Conservation (phyloP, 768 basidiomycete species). For the Baorangia bicolor region DNA sequence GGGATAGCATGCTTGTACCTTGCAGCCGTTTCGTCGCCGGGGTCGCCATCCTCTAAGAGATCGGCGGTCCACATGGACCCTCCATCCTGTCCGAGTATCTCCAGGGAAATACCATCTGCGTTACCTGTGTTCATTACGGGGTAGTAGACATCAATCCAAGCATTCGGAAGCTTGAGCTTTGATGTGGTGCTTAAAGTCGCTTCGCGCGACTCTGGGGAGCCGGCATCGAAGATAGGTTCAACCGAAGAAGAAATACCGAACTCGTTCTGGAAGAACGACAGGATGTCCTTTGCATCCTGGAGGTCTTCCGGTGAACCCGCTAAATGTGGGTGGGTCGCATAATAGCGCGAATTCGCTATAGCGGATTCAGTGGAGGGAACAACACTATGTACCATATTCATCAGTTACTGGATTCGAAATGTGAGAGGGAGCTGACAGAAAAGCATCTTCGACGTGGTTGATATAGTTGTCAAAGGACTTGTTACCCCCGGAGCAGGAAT, state of each 20-base stretch:
- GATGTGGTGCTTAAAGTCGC: conserved; percentile 59
- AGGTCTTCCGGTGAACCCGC: conserved; percentile 65
- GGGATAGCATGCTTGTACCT: conserved; percentile 66
- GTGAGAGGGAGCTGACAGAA: conserved; percentile 32
- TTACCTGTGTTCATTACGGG: conserved; percentile 73
- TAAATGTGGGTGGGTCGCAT: conserved; percentile 69
- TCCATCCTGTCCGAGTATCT: conserved; percentile 61
- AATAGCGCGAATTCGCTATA: conserved; percentile 51
- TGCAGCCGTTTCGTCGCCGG: conserved; percentile 69
- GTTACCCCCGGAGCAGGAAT: conserved; percentile 2
- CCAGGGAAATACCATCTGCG: conserved; percentile 63
- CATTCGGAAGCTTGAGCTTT: conserved; percentile 49
- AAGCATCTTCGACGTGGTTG: conserved; percentile 29
- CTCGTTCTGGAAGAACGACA: conserved; percentile 65
- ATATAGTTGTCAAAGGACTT: conserved; percentile 15
- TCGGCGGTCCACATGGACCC: conserved; percentile 64
- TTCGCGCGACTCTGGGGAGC: conserved; percentile 61
- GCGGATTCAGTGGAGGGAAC: conserved; percentile 60
- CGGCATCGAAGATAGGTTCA: conserved; percentile 67
- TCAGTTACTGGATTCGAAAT: background rate
- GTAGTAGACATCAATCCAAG: conserved; percentile 88
- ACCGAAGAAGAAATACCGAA: conserved; percentile 48
- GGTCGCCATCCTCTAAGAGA: conserved; percentile 68
- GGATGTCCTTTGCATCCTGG: conserved; percentile 62
- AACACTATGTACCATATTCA: conserved; percentile 36